Evolutionary conservation across 306 rosid species (phyloP), one percentile per base, ranked within the genome.

Genomic region (Morella rubra): DNA sequence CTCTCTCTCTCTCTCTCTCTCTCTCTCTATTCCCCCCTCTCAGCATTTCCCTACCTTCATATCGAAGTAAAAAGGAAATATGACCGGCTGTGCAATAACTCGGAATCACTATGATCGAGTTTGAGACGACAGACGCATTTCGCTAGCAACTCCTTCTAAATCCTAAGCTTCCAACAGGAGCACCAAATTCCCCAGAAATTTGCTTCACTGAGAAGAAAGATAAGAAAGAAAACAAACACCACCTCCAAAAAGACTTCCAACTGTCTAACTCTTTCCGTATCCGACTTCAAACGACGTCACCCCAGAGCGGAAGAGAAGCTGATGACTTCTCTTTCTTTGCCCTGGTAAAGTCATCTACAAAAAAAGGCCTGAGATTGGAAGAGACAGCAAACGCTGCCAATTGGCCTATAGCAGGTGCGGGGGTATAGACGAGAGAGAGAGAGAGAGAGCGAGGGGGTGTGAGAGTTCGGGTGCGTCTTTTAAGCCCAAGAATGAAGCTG

Each of bases 1-100:
- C 82, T 71, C 67, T 72, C 73, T 83, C 77, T 71, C 65, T 70
- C 59, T 32, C 82, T 27, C 72, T 40, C 82, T 71, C 67, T 72
- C 73, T 83, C 77, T 71, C 65, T 70, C 59, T 32, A 80, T 27
- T 27, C 32, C 32, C 32, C 32, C 32, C 32, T 27, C 32, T 27
- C 32, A 27, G 1, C 32, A 1, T 27, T 27, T 27, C n/a, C n/a
- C 73, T 62, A 68, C 58, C 81, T 11, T 12, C 16, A 4, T 20
- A 22, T 18, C 24, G 10, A 41, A 16, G 52, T 9, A 46, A 22
- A 49, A 19, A 5, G 14, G 46, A 74, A 74, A 61, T 44, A 41
- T 13, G 7, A 22, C 72, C 40, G 67, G 8, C 49, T 44, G 71
- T 44, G 49, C 77, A 77, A 27, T 41, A 24, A 3, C 60, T 52